Evolutionary conservation across 2,329 filamentous ascomycete species (phyloP).

Genomic region (Penicillium occitanis): DNA sequence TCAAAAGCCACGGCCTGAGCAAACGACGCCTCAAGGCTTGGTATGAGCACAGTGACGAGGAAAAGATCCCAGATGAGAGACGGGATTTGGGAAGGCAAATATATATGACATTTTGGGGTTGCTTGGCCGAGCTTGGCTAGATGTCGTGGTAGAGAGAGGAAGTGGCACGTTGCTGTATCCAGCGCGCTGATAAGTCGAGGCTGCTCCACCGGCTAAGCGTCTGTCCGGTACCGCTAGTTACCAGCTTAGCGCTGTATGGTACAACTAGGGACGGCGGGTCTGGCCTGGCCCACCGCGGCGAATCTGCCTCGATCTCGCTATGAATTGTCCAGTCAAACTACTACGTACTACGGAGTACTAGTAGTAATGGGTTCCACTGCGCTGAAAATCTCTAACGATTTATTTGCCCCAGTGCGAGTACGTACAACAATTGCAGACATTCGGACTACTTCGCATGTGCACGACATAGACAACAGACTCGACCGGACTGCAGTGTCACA

Average conservation of each 20-base stretch:
- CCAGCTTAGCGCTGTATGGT: background rate
- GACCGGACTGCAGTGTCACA: background rate
- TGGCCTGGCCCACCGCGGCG: background rate
- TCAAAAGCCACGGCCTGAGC: conserved; percentile 6
- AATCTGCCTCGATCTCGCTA: background rate
- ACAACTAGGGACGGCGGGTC: background rate
- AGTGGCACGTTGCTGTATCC: conserved; percentile 19
- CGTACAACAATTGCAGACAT: background rate
- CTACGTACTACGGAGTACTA: no score
- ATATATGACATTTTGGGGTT: background rate
- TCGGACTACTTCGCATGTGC: background rate
- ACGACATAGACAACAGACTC: background rate
- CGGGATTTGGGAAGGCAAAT: background rate
- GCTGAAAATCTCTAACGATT: background rate
- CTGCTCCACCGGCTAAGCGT: background rate
- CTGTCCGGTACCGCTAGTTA: background rate
- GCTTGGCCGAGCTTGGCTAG: background rate
- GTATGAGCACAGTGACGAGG: background rate
- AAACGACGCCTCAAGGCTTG: conserved; percentile 12
- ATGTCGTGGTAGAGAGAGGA: background rate
- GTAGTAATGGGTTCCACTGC: background rate
- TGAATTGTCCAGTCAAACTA: background rate
- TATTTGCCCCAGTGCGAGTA: background rate
- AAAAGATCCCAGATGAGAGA: background rate
- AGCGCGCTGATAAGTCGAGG: conserved; percentile 19